Conservation (phyloP, 352 stramenopile species). For the Phytophthora crassamura region DNA sequence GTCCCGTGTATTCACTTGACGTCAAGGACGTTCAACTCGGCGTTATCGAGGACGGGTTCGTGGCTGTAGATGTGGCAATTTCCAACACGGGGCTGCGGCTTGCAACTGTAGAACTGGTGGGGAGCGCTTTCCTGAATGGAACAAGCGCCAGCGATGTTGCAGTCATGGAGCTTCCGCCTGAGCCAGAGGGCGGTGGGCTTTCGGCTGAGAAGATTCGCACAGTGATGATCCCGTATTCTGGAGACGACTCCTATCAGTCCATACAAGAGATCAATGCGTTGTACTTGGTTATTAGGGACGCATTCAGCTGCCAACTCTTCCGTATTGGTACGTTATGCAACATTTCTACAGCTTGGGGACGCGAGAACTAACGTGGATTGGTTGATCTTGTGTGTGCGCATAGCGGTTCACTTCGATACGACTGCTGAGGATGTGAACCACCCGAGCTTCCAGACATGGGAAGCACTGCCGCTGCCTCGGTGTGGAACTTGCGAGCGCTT, state of each 20-base stretch:
- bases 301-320: conserved; percentile 60
- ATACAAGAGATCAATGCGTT: conserved; percentile 33
- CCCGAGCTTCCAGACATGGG: conserved; percentile 47
- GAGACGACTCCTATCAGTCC: conserved; percentile 19
- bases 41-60: conserved; percentile 4
- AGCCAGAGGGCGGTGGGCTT: neutral
- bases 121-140: conserved; percentile 44
- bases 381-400: neutral
- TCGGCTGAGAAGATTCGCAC: conserved; percentile 10
- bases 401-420: conserved; percentile 32
- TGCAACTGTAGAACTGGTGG: conserved; percentile 43
- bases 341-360: too few relatives aligned
- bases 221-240: conserved; percentile 29
- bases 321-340: conserved; percentile 54
- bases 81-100: conserved; percentile 50
- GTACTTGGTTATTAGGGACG: conserved; percentile 60
- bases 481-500: conserved; percentile 64
- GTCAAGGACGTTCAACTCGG: conserved; percentile 38
- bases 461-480: conserved; percentile 47
- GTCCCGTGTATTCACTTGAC: conserved; percentile 58
- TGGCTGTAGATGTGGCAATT: conserved; percentile 44
- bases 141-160: conserved; percentile 36
- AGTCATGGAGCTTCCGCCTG: conserved; percentile 24
- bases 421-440: conserved; percentile 11
- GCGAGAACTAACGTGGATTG: too few relatives aligned